Conservation (phyloP, 345 rosid species). For the Anastatica hierochuntica region DNA sequence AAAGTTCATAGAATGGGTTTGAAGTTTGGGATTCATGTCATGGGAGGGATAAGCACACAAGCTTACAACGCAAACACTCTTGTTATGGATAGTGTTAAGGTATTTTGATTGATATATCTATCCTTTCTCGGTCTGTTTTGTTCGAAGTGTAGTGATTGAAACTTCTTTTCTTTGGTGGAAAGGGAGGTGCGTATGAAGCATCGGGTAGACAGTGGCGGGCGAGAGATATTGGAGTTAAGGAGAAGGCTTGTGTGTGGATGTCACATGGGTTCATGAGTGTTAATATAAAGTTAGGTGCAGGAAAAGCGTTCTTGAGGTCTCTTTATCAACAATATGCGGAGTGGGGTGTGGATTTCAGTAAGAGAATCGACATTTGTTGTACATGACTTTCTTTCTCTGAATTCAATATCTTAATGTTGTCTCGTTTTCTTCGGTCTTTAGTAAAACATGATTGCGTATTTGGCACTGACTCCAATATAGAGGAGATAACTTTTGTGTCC, state of each 20-base stretch:
- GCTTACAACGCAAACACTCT: conserved; percentile 74
- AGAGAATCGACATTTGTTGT: conserved; percentile 7
- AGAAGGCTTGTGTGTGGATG: conserved; percentile 94
- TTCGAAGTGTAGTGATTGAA: not conserved
- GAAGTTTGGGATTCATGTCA: conserved; percentile 90
- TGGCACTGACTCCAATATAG: conserved; percentile 64
- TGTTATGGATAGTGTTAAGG: conserved; percentile 52
- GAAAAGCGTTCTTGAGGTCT: conserved; percentile 80
- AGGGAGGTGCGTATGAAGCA: conserved; percentile 59
- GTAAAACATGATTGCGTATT: conserved; percentile 86
- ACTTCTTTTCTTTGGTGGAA: not conserved
- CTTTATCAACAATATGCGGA: conserved; percentile 73
- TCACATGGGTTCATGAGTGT: conserved; percentile 83
- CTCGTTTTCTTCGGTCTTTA: conserved; percentile 21
- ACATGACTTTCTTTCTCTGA: not conserved
- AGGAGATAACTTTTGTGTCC: conserved; percentile 58
- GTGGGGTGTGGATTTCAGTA: conserved; percentile 97
- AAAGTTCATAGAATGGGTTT: conserved; percentile 79
- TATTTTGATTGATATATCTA: conserved; percentile 10
- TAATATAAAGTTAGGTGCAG: conserved; percentile 58
- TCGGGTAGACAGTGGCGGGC: conserved; percentile 59
- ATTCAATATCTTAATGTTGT: not conserved
- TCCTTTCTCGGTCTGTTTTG: not conserved
- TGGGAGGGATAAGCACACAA: conserved; percentile 91
- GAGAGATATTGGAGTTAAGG: conserved; percentile 67